Evolutionary conservation across 306 rosid species (phyloP).

Genomic region (Hippophae rhamnoides): DNA sequence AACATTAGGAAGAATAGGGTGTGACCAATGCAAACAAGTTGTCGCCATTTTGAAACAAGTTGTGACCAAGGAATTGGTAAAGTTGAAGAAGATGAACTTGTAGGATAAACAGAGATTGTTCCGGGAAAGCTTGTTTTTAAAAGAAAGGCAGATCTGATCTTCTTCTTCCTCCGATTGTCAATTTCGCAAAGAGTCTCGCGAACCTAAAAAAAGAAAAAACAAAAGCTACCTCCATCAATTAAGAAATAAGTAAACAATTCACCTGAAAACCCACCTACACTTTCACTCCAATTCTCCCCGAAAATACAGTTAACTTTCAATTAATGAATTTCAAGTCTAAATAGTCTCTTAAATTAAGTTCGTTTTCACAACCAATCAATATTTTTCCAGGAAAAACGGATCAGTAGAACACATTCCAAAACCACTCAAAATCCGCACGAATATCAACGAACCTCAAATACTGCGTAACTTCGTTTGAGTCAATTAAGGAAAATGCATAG

Average conservation of each 20-base stretch:
- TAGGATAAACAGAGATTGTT: neutral
- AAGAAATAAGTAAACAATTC: too few relatives aligned
- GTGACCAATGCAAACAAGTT: conserved; percentile 54
- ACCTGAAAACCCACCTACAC: neutral
- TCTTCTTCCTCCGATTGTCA: neutral
- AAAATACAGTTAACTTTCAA: neutral
- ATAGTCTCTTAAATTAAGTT: neutral
- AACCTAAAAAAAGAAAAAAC: too few relatives aligned
- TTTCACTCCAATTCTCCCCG: neutral
- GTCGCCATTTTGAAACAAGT: conserved; percentile 21
- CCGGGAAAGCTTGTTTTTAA: conserved; percentile 1
- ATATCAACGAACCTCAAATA: neutral
- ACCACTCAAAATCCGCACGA: conserved; percentile 9
- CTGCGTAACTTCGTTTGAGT: too few relatives aligned
- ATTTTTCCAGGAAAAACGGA: conserved; percentile 27
- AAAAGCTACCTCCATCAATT: too few relatives aligned
- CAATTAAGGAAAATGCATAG: too few relatives aligned
- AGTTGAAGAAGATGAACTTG: too few relatives aligned
- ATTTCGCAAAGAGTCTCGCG: neutral
- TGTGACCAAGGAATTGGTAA: neutral
- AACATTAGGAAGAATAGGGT: conserved; percentile 44
- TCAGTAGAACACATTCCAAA: conserved; percentile 12
- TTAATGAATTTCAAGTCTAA: neutral
- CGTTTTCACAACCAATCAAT: conserved; percentile 10
- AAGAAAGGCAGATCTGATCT: too few relatives aligned